phyloP scores from a whole-genome alignment of 2,329 filamentous ascomycete species.

The Ambrosiella beaveri region DNA sequence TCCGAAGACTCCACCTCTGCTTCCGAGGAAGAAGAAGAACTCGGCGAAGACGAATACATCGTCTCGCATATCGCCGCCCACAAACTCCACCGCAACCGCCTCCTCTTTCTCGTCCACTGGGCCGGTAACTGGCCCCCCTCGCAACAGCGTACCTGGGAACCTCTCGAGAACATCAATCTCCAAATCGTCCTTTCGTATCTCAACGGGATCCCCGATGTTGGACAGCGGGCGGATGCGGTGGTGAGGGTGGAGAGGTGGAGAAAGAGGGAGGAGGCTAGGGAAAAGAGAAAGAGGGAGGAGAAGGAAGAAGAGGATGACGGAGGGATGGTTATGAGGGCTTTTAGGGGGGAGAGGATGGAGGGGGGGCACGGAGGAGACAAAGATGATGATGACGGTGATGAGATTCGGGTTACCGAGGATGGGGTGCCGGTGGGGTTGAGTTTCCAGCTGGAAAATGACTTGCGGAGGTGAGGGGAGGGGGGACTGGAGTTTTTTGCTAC shows the following conservation, averaged over 20 bases:
- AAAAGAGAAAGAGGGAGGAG: not conserved
- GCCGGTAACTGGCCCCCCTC: slow-evolving; percentile 37
- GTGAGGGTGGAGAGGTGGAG: not conserved
- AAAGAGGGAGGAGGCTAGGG: not conserved
- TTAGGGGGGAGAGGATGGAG: not conserved
- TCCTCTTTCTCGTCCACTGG: slow-evolving; percentile 37
- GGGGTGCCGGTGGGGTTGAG: not conserved
- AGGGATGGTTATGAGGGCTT: not conserved
- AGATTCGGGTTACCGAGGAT: not conserved
- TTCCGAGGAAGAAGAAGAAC: not conserved
- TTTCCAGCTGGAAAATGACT: not conserved
- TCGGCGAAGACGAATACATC: slow-evolving; percentile 16
- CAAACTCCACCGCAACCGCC: slow-evolving; percentile 22
- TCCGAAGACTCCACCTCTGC: not conserved
- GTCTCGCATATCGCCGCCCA: slow-evolving; percentile 30
- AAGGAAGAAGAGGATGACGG: not conserved
- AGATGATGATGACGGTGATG: not conserved
- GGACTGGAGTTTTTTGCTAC: not conserved
- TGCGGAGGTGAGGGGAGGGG: not conserved
- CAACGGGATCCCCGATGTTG: not conserved
- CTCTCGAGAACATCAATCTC: slow-evolving; percentile 29
- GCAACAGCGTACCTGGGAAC: slow-evolving; percentile 43
- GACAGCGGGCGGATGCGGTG: not conserved
- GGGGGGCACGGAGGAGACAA: not conserved
- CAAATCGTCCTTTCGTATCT: slow-evolving; percentile 4